A percentile compares a stretch with the other conserved stretches of the same genome.
phyloP scores from a whole-genome alignment of 148 eudicot genomes.

The Simmondsia chinensis region DNA sequence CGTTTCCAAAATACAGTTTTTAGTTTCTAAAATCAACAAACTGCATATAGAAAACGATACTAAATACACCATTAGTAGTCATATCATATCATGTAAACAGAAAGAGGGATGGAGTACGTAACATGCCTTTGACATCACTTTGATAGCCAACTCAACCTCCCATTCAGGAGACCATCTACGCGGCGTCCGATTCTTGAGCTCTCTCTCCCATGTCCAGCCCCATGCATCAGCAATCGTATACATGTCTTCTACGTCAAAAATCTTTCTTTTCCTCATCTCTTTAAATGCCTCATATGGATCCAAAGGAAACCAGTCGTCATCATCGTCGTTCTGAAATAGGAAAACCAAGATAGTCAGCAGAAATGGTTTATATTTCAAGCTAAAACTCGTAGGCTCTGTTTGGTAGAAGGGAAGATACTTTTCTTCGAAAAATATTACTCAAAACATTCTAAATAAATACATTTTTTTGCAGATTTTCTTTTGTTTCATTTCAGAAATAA shows the following conservation, averaged over 20 bases:
- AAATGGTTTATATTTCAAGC: too few species aligned
- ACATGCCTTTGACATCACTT: constrained; percentile 80
- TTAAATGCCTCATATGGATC: constrained; percentile 72
- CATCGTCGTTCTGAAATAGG: constrained; percentile 80
- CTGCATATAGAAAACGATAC: too few species aligned
- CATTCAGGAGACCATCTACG: constrained; percentile 91
- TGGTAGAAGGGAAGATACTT: too few species aligned
- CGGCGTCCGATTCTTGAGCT: constrained; percentile 66
- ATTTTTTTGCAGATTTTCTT: too few species aligned
- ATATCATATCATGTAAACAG: not conserved
- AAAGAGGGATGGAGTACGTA: constrained; percentile 2
- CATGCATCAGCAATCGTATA: constrained; percentile 95
- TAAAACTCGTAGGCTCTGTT: too few species aligned
- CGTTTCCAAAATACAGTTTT: too few species aligned
- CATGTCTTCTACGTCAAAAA: constrained; percentile 86
- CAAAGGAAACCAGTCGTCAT: constrained; percentile 90
- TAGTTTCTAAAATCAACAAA: too few species aligned
- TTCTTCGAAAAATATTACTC: too few species aligned
- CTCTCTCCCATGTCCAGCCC: constrained; percentile 99
- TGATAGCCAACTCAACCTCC: constrained; percentile 90
- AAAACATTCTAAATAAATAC: too few species aligned
- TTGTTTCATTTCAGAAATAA: too few species aligned
- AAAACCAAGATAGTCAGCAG: too few species aligned
- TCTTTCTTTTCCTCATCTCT: constrained; percentile 66
- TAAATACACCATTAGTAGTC: too few species aligned